phyloP scores from a whole-genome alignment of 805 yeast genomes.

The Candida caryicola region DNA sequence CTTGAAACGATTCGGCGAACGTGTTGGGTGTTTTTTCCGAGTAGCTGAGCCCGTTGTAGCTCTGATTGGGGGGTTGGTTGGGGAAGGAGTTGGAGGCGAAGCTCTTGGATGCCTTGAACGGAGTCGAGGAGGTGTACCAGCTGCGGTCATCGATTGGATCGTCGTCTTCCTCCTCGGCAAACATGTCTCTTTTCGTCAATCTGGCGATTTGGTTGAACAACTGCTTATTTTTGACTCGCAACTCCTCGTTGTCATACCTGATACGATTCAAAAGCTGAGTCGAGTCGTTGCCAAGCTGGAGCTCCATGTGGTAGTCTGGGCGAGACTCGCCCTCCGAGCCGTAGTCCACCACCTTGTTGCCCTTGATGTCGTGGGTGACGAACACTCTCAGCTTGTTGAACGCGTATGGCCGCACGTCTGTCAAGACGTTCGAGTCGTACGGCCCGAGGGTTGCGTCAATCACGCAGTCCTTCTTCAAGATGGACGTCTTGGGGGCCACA shows the following conservation, averaged over 20 bases:
- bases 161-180: slow-evolving; percentile 7
- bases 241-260: slow-evolving; percentile 11
- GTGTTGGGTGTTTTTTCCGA: neutral
- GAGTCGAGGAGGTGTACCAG: slow-evolving; percentile 10
- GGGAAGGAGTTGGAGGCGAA: neutral
- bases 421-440: slow-evolving; percentile 15
- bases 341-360: slow-evolving; percentile 25
- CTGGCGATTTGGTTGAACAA: slow-evolving; percentile 9
- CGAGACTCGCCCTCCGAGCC: slow-evolving; percentile 3
- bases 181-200: slow-evolving; percentile 3
- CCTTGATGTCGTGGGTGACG: slow-evolving; percentile 49
- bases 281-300: slow-evolving; percentile 10
- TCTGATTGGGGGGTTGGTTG: neutral
- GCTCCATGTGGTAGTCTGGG: slow-evolving; percentile 2
- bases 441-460: slow-evolving; percentile 54
- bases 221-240: slow-evolving; percentile 9
- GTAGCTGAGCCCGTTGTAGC: neutral
- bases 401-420: slow-evolving; percentile 23
- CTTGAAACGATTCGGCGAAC: neutral
- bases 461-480: slow-evolving; percentile 54
- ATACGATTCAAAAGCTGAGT: slow-evolving; percentile 10
- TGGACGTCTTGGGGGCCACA: slow-evolving; percentile 55
- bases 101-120: slow-evolving; percentile 4
- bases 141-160: slow-evolving; percentile 6
- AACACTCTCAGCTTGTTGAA: slow-evolving; percentile 43